phyloP scores from a whole-genome alignment of 1,139 yeast species.

The Sugiyamaella sp. region DNA sequence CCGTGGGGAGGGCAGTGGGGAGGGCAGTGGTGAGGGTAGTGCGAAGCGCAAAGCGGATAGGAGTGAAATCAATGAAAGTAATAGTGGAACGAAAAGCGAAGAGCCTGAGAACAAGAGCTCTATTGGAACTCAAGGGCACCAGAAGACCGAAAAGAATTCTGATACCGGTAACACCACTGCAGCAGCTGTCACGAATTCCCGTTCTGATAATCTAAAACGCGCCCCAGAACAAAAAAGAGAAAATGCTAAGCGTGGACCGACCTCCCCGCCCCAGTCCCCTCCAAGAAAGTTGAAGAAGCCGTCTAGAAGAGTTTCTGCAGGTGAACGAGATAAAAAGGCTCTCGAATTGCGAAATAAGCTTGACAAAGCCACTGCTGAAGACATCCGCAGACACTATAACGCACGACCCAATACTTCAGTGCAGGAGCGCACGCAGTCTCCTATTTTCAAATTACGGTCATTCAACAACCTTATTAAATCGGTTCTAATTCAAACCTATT shows the following conservation, averaged over 20 bases:
- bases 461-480: conserved; percentile 93
- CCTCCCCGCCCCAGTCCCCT: conserved; percentile 12
- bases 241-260: background rate
- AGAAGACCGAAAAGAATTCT: background rate
- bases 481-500: conserved; percentile 74
- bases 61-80: too few relatives aligned
- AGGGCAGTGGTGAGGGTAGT: too few relatives aligned
- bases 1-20: too few relatives aligned
- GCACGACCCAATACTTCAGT: conserved; percentile 73
- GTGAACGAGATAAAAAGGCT: conserved; percentile 32
- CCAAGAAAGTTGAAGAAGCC: conserved; percentile 34
- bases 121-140: too few relatives aligned
- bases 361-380: conserved; percentile 35
- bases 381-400: conserved; percentile 83
- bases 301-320: conserved; percentile 30
- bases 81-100: too few relatives aligned
- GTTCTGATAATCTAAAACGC: too few relatives aligned
- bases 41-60: too few relatives aligned
- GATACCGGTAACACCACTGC: background rate
- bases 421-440: conserved; percentile 71
- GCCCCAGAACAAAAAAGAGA: background rate
- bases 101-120: too few relatives aligned
- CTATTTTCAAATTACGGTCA: conserved; percentile 80
- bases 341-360: conserved; percentile 31
- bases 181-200: too few relatives aligned